Base-by-base conservation (phyloP, 768 basidiomycete species). In the Kwoniella botswanensis region DNA sequence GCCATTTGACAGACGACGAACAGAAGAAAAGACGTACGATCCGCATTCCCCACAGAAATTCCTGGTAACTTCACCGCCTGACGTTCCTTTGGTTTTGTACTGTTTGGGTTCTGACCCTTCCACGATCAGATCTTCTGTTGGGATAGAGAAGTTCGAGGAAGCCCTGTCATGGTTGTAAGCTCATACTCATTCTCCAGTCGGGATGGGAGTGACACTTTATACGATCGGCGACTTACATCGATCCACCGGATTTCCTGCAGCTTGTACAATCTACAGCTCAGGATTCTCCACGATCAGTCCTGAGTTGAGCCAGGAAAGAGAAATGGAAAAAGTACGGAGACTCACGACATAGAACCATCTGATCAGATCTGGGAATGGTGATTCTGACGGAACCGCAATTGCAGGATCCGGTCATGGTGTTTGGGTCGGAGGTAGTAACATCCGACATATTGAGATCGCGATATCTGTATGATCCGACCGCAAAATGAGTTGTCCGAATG, bases 41-140 rank as follows among this genome's bases (percentile, higher is more conserved):
- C 68, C 68, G 56, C 68, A 70, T 24, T 56, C 57, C 15, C 55
- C 54, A 43, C 68, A 70, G 22, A 70, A 70, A n/a, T 58, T 26
- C 52, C 68, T 26, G 0, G 55, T 60, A 10, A 65, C 63, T 21
- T 65, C 56, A 15, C 63, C 53, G 4, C 68, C 68, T 12, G 68
- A 70, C 0, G 63, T 15, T 43, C 68, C 68, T 22, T 43, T 63
- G 10, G 11, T 63, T 13, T 43, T 53, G n/a, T 64, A 70, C 35
- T 59, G 53, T 18, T 29, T 53, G 9, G 63, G 68, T 43, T 43
- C 54, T 10, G 52, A n/a, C 4, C 68, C 68, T 18, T 58, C 18
- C 5, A 58, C 24, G 18, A 59, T 18, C 26, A 70, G 29, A 15
- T 63, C 62, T 21, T 64, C 59, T 9, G 68, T 50, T 18, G 43